These are phyloP conservation scores for Monosporascus sp. DNA, from an alignment of 2,329 filamentous ascomycete genomes.

Conservation along the genomic window DNA sequence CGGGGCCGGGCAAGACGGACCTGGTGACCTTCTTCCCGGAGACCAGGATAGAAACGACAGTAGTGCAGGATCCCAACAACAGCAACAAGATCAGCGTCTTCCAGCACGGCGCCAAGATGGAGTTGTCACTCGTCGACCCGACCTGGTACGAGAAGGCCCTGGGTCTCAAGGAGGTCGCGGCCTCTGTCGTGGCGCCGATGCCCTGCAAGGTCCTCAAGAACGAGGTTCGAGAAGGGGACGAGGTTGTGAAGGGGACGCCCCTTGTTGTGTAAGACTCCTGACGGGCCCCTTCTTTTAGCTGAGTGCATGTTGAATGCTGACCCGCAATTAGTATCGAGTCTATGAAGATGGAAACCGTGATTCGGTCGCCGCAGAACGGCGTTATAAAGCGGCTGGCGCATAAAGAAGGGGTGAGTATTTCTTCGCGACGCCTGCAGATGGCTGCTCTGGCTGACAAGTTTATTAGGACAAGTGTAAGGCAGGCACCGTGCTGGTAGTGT, in stretches of 20 bases:
- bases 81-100: conserved; percentile 70
- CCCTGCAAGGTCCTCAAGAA: conserved; percentile 93
- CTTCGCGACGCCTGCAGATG: background rate
- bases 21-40: conserved; percentile 76
- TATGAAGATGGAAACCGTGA: conserved; percentile 88
- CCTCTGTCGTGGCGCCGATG: conserved; percentile 90
- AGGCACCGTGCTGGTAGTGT: conserved; percentile 68
- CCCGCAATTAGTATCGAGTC: conserved; percentile 60
- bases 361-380: conserved; percentile 69
- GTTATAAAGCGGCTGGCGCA: conserved; percentile 68
- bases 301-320: conserved; percentile 7
- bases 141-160: conserved; percentile 84
- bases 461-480: conserved; percentile 70
- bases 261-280: conserved; percentile 67
- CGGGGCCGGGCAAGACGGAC: conserved; percentile 19
- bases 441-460: conserved; percentile 12
- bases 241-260: conserved; percentile 78
- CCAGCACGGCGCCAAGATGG: conserved; percentile 58
- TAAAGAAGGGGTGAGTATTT: conserved; percentile 61
- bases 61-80: conserved; percentile 53
- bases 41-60: conserved; percentile 72
- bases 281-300: background rate
- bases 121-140: conserved; percentile 55
- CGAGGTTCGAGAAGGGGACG: conserved; percentile 76
- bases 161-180: conserved; percentile 72